Base-by-base conservation (phyloP, 1,139 yeast genomes). In the Yarrowia galli region DNA sequence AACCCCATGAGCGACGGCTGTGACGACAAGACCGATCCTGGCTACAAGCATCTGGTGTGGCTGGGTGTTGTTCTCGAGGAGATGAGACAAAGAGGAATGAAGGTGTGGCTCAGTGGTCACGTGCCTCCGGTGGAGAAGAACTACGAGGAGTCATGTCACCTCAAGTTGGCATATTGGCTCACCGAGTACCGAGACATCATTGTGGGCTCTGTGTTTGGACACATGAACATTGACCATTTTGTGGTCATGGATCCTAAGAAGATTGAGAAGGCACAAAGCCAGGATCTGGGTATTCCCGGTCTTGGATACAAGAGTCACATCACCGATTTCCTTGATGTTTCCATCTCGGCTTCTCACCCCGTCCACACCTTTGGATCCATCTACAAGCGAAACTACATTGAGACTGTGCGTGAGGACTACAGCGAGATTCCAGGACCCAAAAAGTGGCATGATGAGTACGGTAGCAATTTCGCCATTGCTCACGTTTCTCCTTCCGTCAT, bases 161-260 rank as follows among this genome's bases (percentile, higher is more conserved):
- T 92, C 68, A 90, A 91, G 75, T 88, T 87, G 75, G 84, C 89
- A 45, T 83, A 87, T 23, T 91, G 97, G 96, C 79, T 87, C 51
- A 86, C 90, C 73, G 97, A 90, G 74, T 91, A 88, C 75, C 82
- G 96, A 71, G 97, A 91, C 75, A 84, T 91, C 43, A 88, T 91
- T 54, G 82, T 91, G 71, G 97, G 97, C 35, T 92, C 95, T 15
- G 79, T 91, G 38, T 91, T 84, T 75, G 97, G 97, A 0, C 97
- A 91, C 75, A 91, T 91, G 97, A 91, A 91, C 76, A 80, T 91
- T 69, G 97, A 91, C 75, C 97, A 91, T 78, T 91, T 90, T 74
- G 82, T 89, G 63, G 91, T 96, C 0, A 81, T 89, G 71, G 96
- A 91, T 78, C 84, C 92, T 0, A 83, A 83, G 69, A 16, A 42